A percentile compares a stretch with the other conserved stretches of the same genome.
These are phyloP conservation scores for Beauveria bassiana DNA, from an alignment of 2,329 filamentous ascomycete species.

Conservation along the genomic window DNA sequence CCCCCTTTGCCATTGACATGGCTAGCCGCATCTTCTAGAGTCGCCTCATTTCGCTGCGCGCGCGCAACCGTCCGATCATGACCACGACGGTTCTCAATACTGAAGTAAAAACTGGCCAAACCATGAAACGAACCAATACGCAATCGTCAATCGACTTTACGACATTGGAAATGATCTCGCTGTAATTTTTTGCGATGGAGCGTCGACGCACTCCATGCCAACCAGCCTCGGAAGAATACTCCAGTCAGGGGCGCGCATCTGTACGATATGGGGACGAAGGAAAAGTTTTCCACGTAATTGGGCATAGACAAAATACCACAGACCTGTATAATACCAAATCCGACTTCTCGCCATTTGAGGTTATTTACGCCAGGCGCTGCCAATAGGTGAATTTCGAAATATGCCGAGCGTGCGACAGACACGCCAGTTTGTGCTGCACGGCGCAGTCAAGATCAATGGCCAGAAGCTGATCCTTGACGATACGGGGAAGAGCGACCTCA, in stretches of 20 bases:
- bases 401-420: constrained; percentile 75
- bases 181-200: constrained; percentile 4
- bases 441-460: constrained; percentile 90
- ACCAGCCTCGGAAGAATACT: neutral
- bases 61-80: neutral
- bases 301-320: constrained; percentile 10
- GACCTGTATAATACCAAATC: neutral
- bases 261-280: neutral
- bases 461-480: constrained; percentile 58
- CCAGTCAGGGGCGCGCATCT: neutral
- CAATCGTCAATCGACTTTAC: neutral
- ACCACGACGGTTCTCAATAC: neutral
- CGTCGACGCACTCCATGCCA: neutral
- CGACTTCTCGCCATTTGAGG: neutral
- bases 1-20: constrained; percentile 51
- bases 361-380: neutral
- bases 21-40: constrained; percentile 36
- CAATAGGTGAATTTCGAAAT: neutral
- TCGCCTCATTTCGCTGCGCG: neutral
- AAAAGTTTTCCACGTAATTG: neutral
- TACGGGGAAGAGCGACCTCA: too few relatives aligned
- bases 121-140: neutral
- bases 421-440: constrained; percentile 88
- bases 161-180: neutral
- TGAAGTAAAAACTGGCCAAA: neutral